These are phyloP conservation scores for Scleromitrula shiraiana DNA, from an alignment of 2,329 filamentous ascomycete species.

Conservation along the genomic window DNA sequence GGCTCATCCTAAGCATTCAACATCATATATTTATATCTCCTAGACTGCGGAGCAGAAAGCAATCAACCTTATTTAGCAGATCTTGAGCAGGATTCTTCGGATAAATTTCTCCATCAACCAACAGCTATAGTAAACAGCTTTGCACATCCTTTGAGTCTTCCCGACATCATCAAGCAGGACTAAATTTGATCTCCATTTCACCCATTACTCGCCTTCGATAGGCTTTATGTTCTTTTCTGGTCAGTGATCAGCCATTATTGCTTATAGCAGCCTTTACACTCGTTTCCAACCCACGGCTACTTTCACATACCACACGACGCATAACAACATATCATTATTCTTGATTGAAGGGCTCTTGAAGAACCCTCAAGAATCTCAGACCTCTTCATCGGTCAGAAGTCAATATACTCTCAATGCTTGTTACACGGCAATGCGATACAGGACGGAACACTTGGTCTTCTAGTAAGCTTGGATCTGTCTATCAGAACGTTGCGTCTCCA, in stretches of 20 bases:
- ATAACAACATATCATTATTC: not conserved
- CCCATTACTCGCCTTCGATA: constrained; percentile 19
- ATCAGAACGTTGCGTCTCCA: constrained; percentile 28
- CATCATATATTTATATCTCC: constrained; percentile 18
- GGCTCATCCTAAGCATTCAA: constrained; percentile 22
- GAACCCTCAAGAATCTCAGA: not conserved
- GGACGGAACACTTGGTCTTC: constrained; percentile 32
- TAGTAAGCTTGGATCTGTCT: constrained; percentile 30
- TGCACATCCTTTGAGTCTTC: constrained; percentile 11
- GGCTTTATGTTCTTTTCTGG: constrained; percentile 23
- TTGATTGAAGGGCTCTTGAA: constrained; percentile 1
- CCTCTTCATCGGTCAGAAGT: constrained; percentile 11
- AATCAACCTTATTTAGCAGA: constrained; percentile 25
- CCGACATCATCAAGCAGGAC: constrained; percentile 12
- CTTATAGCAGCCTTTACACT: constrained; percentile 24
- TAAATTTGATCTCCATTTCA: constrained; percentile 10
- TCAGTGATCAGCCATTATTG: constrained; percentile 24
- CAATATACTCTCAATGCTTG: constrained; percentile 31
- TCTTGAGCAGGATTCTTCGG: constrained; percentile 14
- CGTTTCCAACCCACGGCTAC: constrained; percentile 27
- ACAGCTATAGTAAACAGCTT: constrained; percentile 19
- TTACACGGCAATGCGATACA: constrained; percentile 31
- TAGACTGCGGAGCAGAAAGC: constrained; percentile 18
- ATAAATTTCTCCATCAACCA: constrained; percentile 15
- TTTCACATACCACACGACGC: constrained; percentile 1